These are phyloP conservation scores for Psidium friedrichsthalianum DNA, from an alignment of 345 rosid species.

Conservation along the genomic window DNA sequence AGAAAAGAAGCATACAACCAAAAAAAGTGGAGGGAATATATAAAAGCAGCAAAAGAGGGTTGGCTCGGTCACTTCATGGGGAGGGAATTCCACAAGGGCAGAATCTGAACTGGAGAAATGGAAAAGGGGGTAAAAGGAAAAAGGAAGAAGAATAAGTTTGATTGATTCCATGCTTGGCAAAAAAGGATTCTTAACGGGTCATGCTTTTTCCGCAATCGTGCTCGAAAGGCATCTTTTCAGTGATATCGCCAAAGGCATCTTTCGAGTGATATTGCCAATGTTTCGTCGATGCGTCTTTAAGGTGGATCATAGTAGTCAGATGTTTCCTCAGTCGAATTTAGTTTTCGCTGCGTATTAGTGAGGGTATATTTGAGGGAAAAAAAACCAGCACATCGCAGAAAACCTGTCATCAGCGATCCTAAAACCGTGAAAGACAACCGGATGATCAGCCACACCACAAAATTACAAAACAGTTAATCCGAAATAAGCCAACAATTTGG, in stretches of 20 bases:
- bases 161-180: background rate
- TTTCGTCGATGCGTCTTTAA: background rate
- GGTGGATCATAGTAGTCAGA: background rate
- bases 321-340: background rate
- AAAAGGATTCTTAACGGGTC: background rate
- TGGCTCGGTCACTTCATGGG: background rate
- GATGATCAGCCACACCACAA: background rate
- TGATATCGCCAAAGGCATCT: background rate
- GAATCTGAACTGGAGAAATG: background rate
- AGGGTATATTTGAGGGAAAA: background rate
- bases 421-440: background rate
- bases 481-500: background rate
- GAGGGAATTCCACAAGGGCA: background rate
- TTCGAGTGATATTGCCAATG: background rate
- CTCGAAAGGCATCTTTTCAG: background rate
- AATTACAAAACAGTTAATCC: background rate
- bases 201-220: background rate
- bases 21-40: background rate
- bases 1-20: background rate
- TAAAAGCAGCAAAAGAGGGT: background rate
- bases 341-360: background rate
- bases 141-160: background rate
- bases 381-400: background rate
- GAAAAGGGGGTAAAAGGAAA: background rate
- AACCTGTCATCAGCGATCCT: background rate